A percentile compares a stretch with the other conserved stretches of the same genome.
phyloP scores from a whole-genome alignment of 2,329 filamentous ascomycete genomes.

The Aspergillus brasiliensis region DNA sequence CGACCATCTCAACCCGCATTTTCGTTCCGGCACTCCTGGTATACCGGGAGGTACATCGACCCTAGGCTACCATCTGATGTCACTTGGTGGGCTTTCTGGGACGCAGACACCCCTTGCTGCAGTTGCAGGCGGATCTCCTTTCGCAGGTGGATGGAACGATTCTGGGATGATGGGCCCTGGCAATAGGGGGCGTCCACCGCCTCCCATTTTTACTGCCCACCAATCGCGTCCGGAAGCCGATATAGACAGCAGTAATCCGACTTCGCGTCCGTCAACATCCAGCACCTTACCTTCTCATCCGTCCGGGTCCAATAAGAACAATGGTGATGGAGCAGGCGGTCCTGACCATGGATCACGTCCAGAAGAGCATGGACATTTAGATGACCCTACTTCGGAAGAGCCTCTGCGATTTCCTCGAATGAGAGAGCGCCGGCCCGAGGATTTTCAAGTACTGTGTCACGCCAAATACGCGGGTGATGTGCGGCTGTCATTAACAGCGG shows the following conservation, averaged over 20 bases:
- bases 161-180: constrained; percentile 24
- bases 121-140: constrained; percentile 47
- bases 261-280: constrained; percentile 48
- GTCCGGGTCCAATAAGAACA: constrained; percentile 33
- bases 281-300: constrained; percentile 37
- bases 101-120: constrained; percentile 52
- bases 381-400: constrained; percentile 21
- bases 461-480: constrained; percentile 88
- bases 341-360: constrained; percentile 23
- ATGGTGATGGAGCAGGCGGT: constrained; percentile 25
- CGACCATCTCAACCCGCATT: constrained; percentile 44
- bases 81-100: constrained; percentile 51
- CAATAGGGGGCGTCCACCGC: constrained; percentile 18
- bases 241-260: constrained; percentile 39
- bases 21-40: constrained; percentile 49
- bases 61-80: constrained; percentile 51
- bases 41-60: constrained; percentile 55
- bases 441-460: constrained; percentile 89
- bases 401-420: constrained; percentile 51
- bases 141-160: constrained; percentile 42
- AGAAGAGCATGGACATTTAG: constrained; percentile 22
- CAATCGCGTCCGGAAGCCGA: constrained; percentile 36
- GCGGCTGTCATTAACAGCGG: constrained; percentile 83
- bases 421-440: constrained; percentile 76
- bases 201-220: constrained; percentile 14